phyloP scores from a whole-genome alignment of 2,329 filamentous ascomycete genomes.

The Colletotrichum paranaense region DNA sequence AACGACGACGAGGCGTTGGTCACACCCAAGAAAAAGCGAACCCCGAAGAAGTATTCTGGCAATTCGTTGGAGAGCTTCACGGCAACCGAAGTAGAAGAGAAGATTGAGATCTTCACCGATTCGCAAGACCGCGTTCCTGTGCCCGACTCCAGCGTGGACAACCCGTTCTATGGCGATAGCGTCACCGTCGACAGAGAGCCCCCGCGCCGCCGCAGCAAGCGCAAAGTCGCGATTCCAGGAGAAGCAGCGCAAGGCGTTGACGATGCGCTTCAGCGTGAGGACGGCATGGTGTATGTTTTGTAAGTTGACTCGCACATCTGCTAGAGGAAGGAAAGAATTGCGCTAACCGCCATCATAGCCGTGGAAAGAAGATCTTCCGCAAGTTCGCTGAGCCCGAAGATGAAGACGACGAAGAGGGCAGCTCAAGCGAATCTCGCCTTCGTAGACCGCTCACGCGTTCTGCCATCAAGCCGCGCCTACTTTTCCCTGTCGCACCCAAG shows the following conservation, averaged over 20 bases:
- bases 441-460: conserved; percentile 70
- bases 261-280: conserved; percentile 71
- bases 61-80: conserved; percentile 68
- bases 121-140: conserved; percentile 81
- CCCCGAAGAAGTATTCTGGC: conserved; percentile 66
- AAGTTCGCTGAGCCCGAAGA: conserved; percentile 65
- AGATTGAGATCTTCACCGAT: conserved; percentile 83
- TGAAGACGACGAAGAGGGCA: conserved; percentile 47
- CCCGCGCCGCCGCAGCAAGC: conserved; percentile 64
- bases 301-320: conserved; percentile 60
- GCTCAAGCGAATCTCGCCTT: conserved; percentile 44
- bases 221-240: conserved; percentile 65
- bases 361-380: conserved; percentile 82
- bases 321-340: background rate
- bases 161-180: conserved; percentile 74
- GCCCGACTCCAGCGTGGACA: conserved; percentile 72
- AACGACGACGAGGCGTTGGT: conserved; percentile 67
- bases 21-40: conserved; percentile 67
- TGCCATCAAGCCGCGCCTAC: conserved; percentile 76
- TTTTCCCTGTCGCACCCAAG: conserved; percentile 67
- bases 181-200: conserved; percentile 52
- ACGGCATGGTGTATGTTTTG: conserved; percentile 83
- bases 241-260: conserved; percentile 70
- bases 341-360: conserved; percentile 58
- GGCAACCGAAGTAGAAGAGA: conserved; percentile 64